A percentile compares a stretch with the other conserved stretches of the same genome.
Conservation (phyloP, 208 protist genomes). For the Wallacemonas rigidus region DNA sequence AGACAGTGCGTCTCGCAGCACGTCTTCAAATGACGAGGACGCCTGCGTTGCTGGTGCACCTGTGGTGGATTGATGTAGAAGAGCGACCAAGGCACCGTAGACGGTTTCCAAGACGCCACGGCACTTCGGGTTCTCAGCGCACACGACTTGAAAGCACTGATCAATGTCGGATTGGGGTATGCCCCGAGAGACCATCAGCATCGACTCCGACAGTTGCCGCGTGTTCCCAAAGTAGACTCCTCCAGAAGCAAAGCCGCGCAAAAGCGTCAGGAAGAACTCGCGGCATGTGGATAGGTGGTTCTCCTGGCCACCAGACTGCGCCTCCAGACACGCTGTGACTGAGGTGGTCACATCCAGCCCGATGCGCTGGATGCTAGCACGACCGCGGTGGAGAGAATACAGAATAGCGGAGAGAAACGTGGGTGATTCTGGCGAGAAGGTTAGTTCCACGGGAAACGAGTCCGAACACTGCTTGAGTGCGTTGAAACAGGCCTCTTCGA, state of each 20-base stretch:
- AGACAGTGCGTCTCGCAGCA: slow-evolving; percentile 41
- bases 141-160: slow-evolving; percentile 19
- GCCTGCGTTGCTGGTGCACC: slow-evolving; percentile 2
- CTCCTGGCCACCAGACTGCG: slow-evolving; percentile 11
- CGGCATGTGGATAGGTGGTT: slow-evolving; percentile 21
- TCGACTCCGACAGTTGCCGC: slow-evolving; percentile 19
- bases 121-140: slow-evolving; percentile 22
- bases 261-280: slow-evolving; percentile 25
- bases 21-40: slow-evolving; percentile 30
- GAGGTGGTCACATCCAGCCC: slow-evolving; percentile 53
- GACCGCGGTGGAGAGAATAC: slow-evolving; percentile 61
- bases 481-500: slow-evolving; percentile 65
- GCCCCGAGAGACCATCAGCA: slow-evolving; percentile 24
- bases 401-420: slow-evolving; percentile 67
- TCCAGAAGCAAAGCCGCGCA: slow-evolving; percentile 27
- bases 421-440: slow-evolving; percentile 39
- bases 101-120: slow-evolving; percentile 24
- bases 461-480: slow-evolving; percentile 69
- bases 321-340: slow-evolving; percentile 48
- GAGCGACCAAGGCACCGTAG: slow-evolving; percentile 25
- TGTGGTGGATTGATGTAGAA: not conserved
- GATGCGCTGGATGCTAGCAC: slow-evolving; percentile 54
- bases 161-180: slow-evolving; percentile 20
- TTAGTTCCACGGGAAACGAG: slow-evolving; percentile 59
- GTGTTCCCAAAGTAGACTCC: slow-evolving; percentile 26